These are phyloP conservation scores for Stachybotrys chlorohalonatus DNA, from an alignment of 2,329 filamentous ascomycete species.

Conservation along the genomic window DNA sequence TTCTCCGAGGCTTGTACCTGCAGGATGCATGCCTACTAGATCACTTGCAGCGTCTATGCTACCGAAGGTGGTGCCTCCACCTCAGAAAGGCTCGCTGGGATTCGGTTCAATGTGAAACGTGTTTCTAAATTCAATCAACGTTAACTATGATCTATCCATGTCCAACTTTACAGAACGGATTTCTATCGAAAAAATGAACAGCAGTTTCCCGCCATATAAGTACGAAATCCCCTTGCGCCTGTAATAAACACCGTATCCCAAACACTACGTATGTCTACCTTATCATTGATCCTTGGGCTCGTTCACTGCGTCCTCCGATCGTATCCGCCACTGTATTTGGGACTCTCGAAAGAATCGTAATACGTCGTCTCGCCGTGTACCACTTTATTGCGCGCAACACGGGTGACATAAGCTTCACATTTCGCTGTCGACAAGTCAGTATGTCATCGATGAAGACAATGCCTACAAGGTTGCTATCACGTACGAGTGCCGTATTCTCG, in stretches of 20 bases:
- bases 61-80: too few relatives aligned
- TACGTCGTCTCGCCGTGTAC: constrained; percentile 20
- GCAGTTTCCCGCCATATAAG: not conserved
- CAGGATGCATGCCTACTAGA: not conserved
- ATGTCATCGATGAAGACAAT: not conserved
- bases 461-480: constrained; percentile 5
- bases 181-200: not conserved
- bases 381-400: constrained; percentile 15
- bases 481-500: constrained; percentile 23
- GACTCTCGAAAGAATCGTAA: constrained; percentile 12
- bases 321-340: not conserved
- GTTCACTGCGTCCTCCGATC: not conserved
- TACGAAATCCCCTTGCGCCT: not conserved
- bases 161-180: not conserved
- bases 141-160: too few relatives aligned
- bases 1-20: not conserved
- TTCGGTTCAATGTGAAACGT: too few relatives aligned
- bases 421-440: constrained; percentile 8
- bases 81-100: too few relatives aligned
- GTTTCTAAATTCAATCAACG: too few relatives aligned
- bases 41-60: too few relatives aligned
- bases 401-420: constrained; percentile 13
- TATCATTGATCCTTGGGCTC: not conserved
- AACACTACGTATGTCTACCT: not conserved
- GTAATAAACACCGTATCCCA: not conserved